Conservation (phyloP, 805 yeast species). For the Hanseniaspora jakobsenii region DNA sequence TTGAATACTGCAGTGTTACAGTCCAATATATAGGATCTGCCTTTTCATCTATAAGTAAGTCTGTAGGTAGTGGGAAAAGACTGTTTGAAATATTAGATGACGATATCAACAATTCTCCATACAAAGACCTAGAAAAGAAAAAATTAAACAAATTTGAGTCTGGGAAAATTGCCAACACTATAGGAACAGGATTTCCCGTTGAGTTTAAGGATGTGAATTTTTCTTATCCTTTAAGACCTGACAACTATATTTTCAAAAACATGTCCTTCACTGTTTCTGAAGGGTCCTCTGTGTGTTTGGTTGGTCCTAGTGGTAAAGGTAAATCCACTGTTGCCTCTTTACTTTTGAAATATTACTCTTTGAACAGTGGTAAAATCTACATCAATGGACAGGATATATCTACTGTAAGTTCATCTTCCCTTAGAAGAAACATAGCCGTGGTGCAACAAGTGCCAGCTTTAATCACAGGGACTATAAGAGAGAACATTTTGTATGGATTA, state of each 20-base stretch:
- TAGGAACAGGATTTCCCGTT: constrained; percentile 28
- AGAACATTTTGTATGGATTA: constrained; percentile 64
- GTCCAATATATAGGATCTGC: constrained; percentile 87
- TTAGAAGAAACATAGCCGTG: constrained; percentile 51
- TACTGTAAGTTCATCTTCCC: constrained; percentile 36
- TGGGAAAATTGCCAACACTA: constrained; percentile 21
- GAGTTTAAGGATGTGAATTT: constrained; percentile 57
- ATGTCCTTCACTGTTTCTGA: constrained; percentile 38
- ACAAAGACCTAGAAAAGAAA: constrained; percentile 5
- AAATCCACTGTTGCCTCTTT: constrained; percentile 68
- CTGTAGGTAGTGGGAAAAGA: constrained; percentile 91
- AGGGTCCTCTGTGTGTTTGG: constrained; percentile 58
- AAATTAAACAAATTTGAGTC: constrained; percentile 8
- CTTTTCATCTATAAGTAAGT: constrained; percentile 93
- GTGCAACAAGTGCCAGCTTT: constrained; percentile 71
- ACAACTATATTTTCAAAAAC: constrained; percentile 41
- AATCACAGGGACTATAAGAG: constrained; percentile 67
- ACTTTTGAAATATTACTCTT: constrained; percentile 43
- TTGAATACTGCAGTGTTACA: constrained; percentile 86
- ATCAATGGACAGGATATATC: constrained; percentile 44
- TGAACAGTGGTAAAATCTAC: constrained; percentile 36
- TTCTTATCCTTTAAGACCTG: constrained; percentile 79
- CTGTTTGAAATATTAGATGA: constrained; percentile 72
- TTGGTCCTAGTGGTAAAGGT: constrained; percentile 86
- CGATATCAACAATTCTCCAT: constrained; percentile 5